These are phyloP conservation scores for Cercospora nicotianae DNA, from an alignment of 2,329 filamentous ascomycete species.

Conservation along the genomic window DNA sequence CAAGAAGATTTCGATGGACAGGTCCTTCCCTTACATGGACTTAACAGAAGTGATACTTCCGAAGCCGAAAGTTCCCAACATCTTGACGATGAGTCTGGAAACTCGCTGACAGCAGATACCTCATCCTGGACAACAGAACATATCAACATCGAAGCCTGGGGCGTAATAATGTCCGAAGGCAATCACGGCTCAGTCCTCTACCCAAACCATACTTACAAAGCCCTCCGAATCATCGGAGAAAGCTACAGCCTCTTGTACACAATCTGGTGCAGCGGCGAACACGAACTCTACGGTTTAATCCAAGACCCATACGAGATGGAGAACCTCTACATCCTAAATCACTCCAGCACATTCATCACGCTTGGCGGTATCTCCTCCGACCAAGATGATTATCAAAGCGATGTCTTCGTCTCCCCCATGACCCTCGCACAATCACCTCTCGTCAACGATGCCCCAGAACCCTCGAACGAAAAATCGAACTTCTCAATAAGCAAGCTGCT, in stretches of 20 bases:
- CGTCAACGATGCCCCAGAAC: not conserved
- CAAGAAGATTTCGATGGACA: constrained; percentile 40
- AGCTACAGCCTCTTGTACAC: constrained; percentile 64
- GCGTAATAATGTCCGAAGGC: constrained; percentile 39
- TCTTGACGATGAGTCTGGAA: not conserved
- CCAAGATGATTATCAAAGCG: not conserved
- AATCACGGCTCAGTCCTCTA: constrained; percentile 33
- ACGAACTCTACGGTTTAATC: constrained; percentile 61
- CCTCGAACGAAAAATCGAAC: not conserved
- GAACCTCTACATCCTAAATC: constrained; percentile 20
- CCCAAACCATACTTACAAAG: constrained; percentile 38
- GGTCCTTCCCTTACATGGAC: constrained; percentile 36
- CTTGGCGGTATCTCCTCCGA: not conserved
- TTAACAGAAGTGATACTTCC: constrained; percentile 4
- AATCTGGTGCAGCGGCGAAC: constrained; percentile 68
- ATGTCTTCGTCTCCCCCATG: not conserved
- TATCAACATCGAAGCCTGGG: constrained; percentile 47
- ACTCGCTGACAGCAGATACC: not conserved
- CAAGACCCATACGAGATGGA: constrained; percentile 30
- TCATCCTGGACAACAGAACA: constrained; percentile 34
- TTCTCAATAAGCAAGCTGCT: constrained; percentile 8
- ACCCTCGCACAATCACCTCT: not conserved
- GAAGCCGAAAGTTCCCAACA: not conserved
- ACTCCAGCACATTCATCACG: not conserved
- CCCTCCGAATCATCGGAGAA: constrained; percentile 31